phyloP scores from a whole-genome alignment of 2,329 filamentous ascomycete species.

The Diaporthe citrichinensis region DNA sequence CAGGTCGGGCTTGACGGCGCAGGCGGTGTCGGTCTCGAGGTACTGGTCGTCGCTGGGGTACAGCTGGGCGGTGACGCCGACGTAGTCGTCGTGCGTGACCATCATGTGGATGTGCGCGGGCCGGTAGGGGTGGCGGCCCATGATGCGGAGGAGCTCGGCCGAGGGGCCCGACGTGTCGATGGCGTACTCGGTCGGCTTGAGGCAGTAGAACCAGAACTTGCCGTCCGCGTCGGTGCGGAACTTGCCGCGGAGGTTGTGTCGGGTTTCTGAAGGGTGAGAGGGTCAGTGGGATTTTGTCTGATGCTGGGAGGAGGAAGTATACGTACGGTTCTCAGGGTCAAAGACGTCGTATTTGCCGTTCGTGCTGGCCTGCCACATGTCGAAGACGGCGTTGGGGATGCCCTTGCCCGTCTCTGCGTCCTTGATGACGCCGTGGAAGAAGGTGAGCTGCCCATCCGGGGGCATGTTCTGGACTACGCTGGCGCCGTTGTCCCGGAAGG shows the following conservation, averaged over 20 bases:
- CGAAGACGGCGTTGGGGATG: slow-evolving; percentile 63
- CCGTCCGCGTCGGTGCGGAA: slow-evolving; percentile 74
- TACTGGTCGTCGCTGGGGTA: slow-evolving; percentile 73
- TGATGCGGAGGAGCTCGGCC: slow-evolving; percentile 44
- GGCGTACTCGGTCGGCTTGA: slow-evolving; percentile 74
- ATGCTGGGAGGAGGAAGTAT: no score
- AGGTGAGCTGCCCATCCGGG: slow-evolving; percentile 58
- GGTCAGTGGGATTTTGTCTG: no score
- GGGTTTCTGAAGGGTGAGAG: neutral
- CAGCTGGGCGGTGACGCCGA: slow-evolving; percentile 76
- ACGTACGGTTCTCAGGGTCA: slow-evolving; percentile 70
- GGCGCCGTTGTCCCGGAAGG: slow-evolving; percentile 67
- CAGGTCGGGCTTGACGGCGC: slow-evolving; percentile 55
- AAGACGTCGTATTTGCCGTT: slow-evolving; percentile 73
- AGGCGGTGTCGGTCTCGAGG: slow-evolving; percentile 57
- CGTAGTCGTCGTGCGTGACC: slow-evolving; percentile 66
- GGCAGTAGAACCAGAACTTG: slow-evolving; percentile 74
- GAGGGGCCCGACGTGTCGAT: slow-evolving; percentile 67
- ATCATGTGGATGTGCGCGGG: slow-evolving; percentile 48
- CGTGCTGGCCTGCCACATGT: slow-evolving; percentile 74
- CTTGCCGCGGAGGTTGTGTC: slow-evolving; percentile 71
- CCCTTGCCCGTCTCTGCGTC: slow-evolving; percentile 46
- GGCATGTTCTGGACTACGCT: slow-evolving; percentile 63
- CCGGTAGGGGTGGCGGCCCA: slow-evolving; percentile 46
- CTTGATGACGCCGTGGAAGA: slow-evolving; percentile 64